Conservation (phyloP, 495 filamentous ascomycete species). For the Pyrenula massariospora region DNA sequence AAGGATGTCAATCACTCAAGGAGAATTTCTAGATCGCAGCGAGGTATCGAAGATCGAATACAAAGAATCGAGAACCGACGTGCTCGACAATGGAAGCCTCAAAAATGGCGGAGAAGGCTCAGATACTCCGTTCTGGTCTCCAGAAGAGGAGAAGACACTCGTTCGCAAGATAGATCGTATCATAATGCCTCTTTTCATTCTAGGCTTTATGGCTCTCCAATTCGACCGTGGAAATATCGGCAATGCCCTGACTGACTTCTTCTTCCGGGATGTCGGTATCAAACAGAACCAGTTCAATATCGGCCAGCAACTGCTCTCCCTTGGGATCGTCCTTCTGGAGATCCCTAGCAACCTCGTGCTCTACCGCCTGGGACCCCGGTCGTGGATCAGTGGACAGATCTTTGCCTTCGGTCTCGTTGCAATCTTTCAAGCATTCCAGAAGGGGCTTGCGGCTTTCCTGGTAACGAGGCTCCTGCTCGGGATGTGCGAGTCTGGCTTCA, state of each 20-base stretch:
- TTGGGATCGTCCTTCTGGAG: constrained; percentile 45
- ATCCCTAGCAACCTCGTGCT: constrained; percentile 46
- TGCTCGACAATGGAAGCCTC: background rate
- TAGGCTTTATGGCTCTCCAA: constrained; percentile 47
- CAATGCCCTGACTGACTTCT: constrained; percentile 34
- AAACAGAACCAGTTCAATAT: constrained; percentile 47
- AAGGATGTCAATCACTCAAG: too few species aligned
- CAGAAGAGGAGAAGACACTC: background rate
- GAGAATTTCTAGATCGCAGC: background rate
- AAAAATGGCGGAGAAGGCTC: background rate
- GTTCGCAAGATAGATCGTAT: constrained; percentile 34
- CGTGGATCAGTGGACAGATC: constrained; percentile 43
- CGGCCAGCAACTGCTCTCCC: constrained; percentile 40
- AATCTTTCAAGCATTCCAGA: constrained; percentile 46
- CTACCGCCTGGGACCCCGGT: constrained; percentile 38
- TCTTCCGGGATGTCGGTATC: constrained; percentile 40
- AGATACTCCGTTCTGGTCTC: background rate
- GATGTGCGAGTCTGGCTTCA: constrained; percentile 48
- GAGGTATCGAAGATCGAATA: background rate
- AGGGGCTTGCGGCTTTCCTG: constrained; percentile 35
- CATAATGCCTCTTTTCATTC: constrained; percentile 36
- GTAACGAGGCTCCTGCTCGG: constrained; percentile 42
- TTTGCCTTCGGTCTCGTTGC: constrained; percentile 48
- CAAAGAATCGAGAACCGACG: background rate
- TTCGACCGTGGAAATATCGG: constrained; percentile 42